Conservation (phyloP, 2,329 filamentous ascomycete species). For the Emmonsiellopsis sp. region DNA sequence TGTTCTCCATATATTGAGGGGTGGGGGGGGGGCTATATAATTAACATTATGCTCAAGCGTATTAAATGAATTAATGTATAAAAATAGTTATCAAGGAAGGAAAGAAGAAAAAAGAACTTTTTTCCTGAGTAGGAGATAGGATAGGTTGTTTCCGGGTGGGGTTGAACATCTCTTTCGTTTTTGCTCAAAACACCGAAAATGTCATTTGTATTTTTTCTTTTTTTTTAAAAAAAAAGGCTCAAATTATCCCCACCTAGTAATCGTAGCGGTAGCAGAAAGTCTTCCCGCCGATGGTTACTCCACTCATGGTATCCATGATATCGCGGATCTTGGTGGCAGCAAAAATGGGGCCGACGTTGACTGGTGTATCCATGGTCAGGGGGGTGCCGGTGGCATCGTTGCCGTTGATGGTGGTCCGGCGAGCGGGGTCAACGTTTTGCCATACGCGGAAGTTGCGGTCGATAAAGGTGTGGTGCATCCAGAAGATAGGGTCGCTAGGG, state of each 20-base stretch:
- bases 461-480: slow-evolving; percentile 37
- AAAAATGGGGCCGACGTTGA: background rate
- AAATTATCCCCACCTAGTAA: background rate
- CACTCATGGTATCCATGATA: slow-evolving; percentile 3
- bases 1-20: too few relatives aligned
- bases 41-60: too few relatives aligned
- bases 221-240: too few relatives aligned
- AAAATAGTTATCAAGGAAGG: too few relatives aligned
- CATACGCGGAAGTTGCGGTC: slow-evolving; percentile 40
- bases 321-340: background rate
- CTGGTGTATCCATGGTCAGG: background rate
- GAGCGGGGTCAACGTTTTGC: slow-evolving; percentile 28
- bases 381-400: background rate
- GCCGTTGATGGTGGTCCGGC: slow-evolving; percentile 3
- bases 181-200: too few relatives aligned
- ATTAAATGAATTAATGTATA: too few relatives aligned
- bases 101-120: too few relatives aligned
- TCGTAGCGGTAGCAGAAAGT: slow-evolving; percentile 4
- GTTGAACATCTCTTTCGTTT: too few relatives aligned
- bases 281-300: background rate
- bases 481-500: slow-evolving; percentile 38
- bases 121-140: too few relatives aligned
- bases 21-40: too few relatives aligned
- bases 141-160: too few relatives aligned
- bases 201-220: too few relatives aligned